Percentiles rank a stretch among this genome's conserved stretches.
phyloP scores from a whole-genome alignment of 1,284 basidiomycete species.

The Tilletia walkeri region DNA sequence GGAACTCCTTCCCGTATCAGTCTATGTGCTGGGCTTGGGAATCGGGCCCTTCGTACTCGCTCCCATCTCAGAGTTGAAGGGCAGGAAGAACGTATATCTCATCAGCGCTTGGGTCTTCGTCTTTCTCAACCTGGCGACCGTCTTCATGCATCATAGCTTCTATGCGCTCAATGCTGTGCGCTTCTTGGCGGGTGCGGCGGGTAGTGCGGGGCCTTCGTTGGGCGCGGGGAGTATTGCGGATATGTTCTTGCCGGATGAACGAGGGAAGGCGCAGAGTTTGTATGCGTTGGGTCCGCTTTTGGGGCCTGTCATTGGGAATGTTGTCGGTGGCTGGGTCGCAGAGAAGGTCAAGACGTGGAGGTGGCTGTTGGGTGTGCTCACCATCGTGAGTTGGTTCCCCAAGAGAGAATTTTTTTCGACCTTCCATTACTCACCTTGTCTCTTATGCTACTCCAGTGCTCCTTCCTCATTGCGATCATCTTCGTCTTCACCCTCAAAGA shows the following conservation, averaged over 20 bases:
- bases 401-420: too few species aligned
- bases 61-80: constrained; percentile 59
- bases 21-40: constrained; percentile 44
- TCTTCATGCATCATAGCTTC: constrained; percentile 46
- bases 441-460: constrained; percentile 20
- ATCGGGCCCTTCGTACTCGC: constrained; percentile 59
- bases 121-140: constrained; percentile 53
- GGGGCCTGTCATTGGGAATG: constrained; percentile 42
- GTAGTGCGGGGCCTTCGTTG: constrained; percentile 41
- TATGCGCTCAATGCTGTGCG: constrained; percentile 41
- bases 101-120: constrained; percentile 48
- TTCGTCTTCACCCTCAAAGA: constrained; percentile 33
- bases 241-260: constrained; percentile 42
- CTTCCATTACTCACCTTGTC: constrained; percentile 27
- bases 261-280: constrained; percentile 37
- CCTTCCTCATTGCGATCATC: constrained; percentile 23
- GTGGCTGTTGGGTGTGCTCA: constrained; percentile 40
- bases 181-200: constrained; percentile 42
- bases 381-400: constrained; percentile 30
- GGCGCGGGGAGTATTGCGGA: constrained; percentile 47
- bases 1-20: constrained; percentile 37
- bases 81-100: constrained; percentile 57
- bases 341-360: constrained; percentile 32
- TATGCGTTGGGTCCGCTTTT: constrained; percentile 45
- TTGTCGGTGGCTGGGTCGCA: constrained; percentile 42